Percentiles rank a stretch among this genome's conserved stretches.
phyloP scores from a whole-genome alignment of 371 early-diverging fungal species.

The Mucor racemosus region DNA sequence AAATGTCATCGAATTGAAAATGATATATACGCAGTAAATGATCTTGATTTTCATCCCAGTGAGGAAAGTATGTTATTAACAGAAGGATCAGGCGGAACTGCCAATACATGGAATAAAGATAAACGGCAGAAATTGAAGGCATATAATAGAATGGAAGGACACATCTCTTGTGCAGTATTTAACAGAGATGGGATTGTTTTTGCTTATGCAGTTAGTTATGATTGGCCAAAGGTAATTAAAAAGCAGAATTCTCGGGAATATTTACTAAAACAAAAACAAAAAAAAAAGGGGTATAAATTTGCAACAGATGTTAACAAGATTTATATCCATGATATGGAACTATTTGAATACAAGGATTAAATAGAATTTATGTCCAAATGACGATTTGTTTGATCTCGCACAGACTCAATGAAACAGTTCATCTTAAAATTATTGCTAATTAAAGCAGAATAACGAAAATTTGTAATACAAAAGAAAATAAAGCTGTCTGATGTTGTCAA shows the following conservation, averaged over 20 bases:
- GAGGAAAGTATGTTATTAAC: slow-evolving; percentile 87
- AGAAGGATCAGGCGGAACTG: slow-evolving; percentile 91
- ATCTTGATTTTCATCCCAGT: slow-evolving; percentile 82
- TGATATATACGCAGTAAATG: slow-evolving; percentile 83
- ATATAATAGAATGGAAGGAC: slow-evolving; percentile 59
- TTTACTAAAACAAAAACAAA: neutral
- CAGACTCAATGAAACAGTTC: slow-evolving; percentile 10
- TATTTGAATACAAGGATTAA: neutral
- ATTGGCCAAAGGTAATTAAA: slow-evolving; percentile 90
- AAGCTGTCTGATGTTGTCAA: neutral
- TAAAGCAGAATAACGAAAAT: neutral
- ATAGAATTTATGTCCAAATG: neutral
- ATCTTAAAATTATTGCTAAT: neutral
- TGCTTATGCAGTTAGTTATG: slow-evolving; percentile 88
- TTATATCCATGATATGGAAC: neutral
- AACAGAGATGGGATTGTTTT: slow-evolving; percentile 87
- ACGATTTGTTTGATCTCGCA: slow-evolving; percentile 9
- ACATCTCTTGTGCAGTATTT: slow-evolving; percentile 83
- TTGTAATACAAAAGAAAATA: neutral
- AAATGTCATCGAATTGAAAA: slow-evolving; percentile 91
- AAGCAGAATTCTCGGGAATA: neutral
- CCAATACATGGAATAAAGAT: slow-evolving; percentile 95
- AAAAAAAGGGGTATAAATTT: neutral
- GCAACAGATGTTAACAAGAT: slow-evolving; percentile 2
- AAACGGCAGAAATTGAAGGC: slow-evolving; percentile 84